Evolutionary conservation across 768 basidiomycete species (phyloP).

Genomic region (Trametes coccinea): DNA sequence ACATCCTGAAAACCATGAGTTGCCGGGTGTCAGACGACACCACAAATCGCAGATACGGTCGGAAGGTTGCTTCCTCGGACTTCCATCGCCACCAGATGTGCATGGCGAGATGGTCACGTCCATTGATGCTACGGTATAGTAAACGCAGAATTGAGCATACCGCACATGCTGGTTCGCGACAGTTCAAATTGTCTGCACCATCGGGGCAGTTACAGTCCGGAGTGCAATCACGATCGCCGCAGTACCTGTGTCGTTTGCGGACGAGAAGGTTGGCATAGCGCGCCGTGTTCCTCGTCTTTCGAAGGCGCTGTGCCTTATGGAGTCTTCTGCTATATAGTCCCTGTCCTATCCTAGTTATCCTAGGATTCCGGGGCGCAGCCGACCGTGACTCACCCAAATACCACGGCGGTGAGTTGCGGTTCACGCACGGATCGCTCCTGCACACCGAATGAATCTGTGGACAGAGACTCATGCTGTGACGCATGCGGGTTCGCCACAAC

Average conservation of each 20-base stretch:
- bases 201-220: no score
- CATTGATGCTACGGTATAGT: no score
- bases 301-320: neutral
- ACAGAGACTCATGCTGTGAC: neutral
- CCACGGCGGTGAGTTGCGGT: neutral
- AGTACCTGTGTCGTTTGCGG: neutral
- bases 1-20: neutral
- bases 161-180: no score
- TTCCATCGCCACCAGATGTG: no score
- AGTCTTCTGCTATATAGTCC: neutral
- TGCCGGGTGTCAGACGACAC: no score
- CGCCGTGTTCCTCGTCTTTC: constrained; percentile 15
- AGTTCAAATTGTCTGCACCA: no score
- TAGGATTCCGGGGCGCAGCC: no score
- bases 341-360: neutral
- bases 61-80: no score
- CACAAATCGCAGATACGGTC: no score
- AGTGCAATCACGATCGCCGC: neutral
- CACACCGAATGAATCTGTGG: no score
- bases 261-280: neutral
- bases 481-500: neutral
- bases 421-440: neutral
- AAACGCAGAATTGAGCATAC: no score
- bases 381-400: neutral
- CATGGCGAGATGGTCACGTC: no score